Conservation (phyloP, 768 basidiomycete species). For the Hericium coralloides region DNA sequence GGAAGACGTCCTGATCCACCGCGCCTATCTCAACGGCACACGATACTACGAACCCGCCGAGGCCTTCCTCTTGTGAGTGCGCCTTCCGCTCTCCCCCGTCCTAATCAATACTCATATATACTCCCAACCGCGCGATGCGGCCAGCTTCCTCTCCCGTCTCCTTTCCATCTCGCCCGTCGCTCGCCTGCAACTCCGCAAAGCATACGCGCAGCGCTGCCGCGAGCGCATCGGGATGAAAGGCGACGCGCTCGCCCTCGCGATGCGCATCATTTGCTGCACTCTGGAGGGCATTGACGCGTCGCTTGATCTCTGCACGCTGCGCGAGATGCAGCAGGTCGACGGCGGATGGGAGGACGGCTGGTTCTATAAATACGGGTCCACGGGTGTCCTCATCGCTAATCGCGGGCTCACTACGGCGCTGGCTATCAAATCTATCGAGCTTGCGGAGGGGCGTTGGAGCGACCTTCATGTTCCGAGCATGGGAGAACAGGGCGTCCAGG, state of each 20-base stretch:
- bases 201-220: slow-evolving; percentile 35
- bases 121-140: slow-evolving; percentile 2
- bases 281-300: slow-evolving; percentile 32
- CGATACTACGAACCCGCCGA: slow-evolving; percentile 44
- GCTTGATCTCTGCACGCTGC: slow-evolving; percentile 36
- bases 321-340: slow-evolving; percentile 40
- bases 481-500: too few species aligned
- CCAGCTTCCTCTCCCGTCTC: slow-evolving; percentile 29
- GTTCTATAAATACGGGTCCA: slow-evolving; percentile 47
- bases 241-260: slow-evolving; percentile 46
- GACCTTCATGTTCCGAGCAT: too few species aligned
- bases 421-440: slow-evolving; percentile 39
- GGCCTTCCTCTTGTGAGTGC: slow-evolving; percentile 42
- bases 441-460: too few species aligned
- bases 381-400: slow-evolving; percentile 41
- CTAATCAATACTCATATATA: too few species aligned
- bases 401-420: slow-evolving; percentile 47
- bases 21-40: slow-evolving; percentile 48
- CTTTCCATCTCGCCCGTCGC: slow-evolving; percentile 17
- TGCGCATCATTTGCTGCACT: slow-evolving; percentile 41
- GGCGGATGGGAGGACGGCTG: slow-evolving; percentile 48
- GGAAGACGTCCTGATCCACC: slow-evolving; percentile 36
- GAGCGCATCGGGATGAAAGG: slow-evolving; percentile 41
- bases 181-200: slow-evolving; percentile 29
- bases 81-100: too few species aligned